A percentile compares a stretch with the other conserved stretches of the same genome.
Conservation (phyloP, 371 early-diverging fungal genomes). For the Circinella minor region DNA sequence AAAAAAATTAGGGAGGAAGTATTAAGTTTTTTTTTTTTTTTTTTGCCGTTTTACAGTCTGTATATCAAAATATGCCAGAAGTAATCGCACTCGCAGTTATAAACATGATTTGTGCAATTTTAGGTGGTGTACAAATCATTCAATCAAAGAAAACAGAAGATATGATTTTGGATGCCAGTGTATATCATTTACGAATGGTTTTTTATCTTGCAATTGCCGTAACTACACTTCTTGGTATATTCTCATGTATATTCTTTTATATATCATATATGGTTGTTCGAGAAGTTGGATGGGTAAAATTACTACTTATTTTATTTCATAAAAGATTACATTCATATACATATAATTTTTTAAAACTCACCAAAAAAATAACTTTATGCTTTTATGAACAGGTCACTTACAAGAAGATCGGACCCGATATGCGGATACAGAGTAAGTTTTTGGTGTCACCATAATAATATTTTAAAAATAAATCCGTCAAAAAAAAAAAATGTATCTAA, state of each 20-base stretch:
- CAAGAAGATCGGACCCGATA: constrained; percentile 53
- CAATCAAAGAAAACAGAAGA: constrained; percentile 21
- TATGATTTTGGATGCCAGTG: constrained; percentile 9
- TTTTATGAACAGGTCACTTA: constrained; percentile 23
- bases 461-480: too few relatives aligned
- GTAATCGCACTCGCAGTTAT: constrained; percentile 42
- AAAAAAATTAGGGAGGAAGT: background rate
- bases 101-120: constrained; percentile 40
- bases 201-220: constrained; percentile 41
- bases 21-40: background rate
- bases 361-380: too few relatives aligned
- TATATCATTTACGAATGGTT: constrained; percentile 32
- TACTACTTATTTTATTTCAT: too few relatives aligned
- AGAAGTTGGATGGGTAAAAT: constrained; percentile 45
- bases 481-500: too few relatives aligned
- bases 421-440: constrained; percentile 43
- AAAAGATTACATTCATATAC: too few relatives aligned
- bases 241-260: constrained; percentile 35
- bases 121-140: constrained; percentile 45
- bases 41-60: constrained; percentile 29
- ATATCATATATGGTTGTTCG: constrained; percentile 36
- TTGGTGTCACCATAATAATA: background rate
- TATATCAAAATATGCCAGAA: constrained; percentile 47
- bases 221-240: constrained; percentile 29
- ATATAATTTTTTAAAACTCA: too few relatives aligned